Evolutionary conservation across 2,329 filamentous ascomycete genomes (phyloP).

Genomic region (Eutypa lata): DNA sequence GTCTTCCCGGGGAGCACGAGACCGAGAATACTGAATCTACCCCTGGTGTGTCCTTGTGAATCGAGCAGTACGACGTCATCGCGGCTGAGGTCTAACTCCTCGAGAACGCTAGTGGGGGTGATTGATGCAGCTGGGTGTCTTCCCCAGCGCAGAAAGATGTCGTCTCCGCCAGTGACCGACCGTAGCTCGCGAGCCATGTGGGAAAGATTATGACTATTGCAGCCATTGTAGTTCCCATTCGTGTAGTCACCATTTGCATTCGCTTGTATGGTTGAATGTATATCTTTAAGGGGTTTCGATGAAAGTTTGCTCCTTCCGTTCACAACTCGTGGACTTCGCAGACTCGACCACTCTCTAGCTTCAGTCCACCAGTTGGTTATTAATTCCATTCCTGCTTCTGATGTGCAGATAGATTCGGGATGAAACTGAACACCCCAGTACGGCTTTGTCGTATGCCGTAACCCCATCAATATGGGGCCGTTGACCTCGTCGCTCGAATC

Average conservation of each 20-base stretch:
- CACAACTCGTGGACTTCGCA: not conserved
- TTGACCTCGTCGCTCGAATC: slow-evolving; percentile 37
- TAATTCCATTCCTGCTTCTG: slow-evolving; percentile 48
- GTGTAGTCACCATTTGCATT: not conserved
- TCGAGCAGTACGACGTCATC: slow-evolving; percentile 22
- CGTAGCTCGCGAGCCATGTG: not conserved
- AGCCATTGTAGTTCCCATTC: too few species aligned
- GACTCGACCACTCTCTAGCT: slow-evolving; percentile 44
- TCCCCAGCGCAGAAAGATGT: not conserved
- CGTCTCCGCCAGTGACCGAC: not conserved
- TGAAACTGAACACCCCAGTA: slow-evolving; percentile 71
- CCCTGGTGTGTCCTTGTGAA: slow-evolving; percentile 11
- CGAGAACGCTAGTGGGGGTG: not conserved
- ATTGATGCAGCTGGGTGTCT: not conserved
- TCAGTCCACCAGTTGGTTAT: slow-evolving; percentile 62
- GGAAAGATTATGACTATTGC: not conserved
- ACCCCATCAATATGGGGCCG: slow-evolving; percentile 58
- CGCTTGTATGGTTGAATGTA: not conserved
- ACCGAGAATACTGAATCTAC: not conserved
- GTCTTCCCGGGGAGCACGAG: slow-evolving; percentile 1
- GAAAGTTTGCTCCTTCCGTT: not conserved
- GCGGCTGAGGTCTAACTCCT: not conserved
- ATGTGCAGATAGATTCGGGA: slow-evolving; percentile 68
- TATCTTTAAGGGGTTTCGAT: not conserved
- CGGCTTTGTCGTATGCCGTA: slow-evolving; percentile 54